Percentiles rank a stretch among this genome's conserved stretches.
phyloP scores from a whole-genome alignment of 345 rosid species.

The Psidium friedrichsthalianum region DNA sequence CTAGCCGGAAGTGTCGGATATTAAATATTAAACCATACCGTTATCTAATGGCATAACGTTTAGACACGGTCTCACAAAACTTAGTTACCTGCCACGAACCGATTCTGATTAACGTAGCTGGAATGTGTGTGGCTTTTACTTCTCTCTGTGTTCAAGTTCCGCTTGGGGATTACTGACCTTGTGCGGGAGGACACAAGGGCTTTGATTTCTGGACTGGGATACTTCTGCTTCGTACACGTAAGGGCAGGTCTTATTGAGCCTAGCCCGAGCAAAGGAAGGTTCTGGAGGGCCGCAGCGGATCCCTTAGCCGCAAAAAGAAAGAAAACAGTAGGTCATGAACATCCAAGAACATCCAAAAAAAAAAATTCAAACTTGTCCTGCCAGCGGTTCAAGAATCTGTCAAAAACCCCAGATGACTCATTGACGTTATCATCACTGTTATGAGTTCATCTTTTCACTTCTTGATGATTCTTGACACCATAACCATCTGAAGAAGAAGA shows the following conservation, averaged over 20 bases:
- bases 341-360: not conserved
- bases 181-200: not conserved
- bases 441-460: not conserved
- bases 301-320: not conserved
- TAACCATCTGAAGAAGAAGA: not conserved
- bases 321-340: not conserved
- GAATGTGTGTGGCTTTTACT: conserved; percentile 30
- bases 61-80: not conserved
- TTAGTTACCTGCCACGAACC: conserved; percentile 41
- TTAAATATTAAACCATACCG: not conserved
- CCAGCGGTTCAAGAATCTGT: not conserved
- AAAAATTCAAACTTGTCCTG: not conserved
- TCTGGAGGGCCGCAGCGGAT: not conserved
- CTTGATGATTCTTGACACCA: not conserved
- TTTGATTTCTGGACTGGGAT: not conserved
- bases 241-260: not conserved
- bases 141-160: conserved; percentile 3
- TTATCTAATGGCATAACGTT: not conserved
- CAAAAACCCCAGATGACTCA: not conserved
- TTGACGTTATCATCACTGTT: not conserved
- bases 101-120: conserved; percentile 18
- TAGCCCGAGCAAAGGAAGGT: conserved; percentile 11
- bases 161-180: not conserved
- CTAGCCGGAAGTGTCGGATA: not conserved
- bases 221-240: not conserved